Conservation (phyloP, 208 protist genomes). For the Trypanosoma conorhini region DNA sequence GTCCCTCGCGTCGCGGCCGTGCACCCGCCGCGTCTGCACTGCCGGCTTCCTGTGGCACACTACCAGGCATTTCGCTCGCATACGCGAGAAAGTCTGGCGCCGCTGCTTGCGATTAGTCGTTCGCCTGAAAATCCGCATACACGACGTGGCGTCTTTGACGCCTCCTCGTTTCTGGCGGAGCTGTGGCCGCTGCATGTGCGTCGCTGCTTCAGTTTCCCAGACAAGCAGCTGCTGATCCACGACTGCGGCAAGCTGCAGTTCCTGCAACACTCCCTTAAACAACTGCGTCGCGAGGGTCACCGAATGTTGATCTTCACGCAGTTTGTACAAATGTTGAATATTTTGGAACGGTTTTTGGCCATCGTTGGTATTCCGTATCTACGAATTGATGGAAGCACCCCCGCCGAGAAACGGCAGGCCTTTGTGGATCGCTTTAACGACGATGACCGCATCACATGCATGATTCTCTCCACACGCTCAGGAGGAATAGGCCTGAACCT, state of each 20-base stretch:
- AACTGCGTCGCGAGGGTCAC: slow-evolving; percentile 85
- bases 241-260: slow-evolving; percentile 98
- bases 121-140: neutral
- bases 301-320: slow-evolving; percentile 99
- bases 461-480: slow-evolving; percentile 97
- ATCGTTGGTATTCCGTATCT: slow-evolving; percentile 93
- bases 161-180: slow-evolving; percentile 50
- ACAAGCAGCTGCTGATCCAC: slow-evolving; percentile 95
- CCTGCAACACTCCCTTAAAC: slow-evolving; percentile 76
- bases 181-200: slow-evolving; percentile 75
- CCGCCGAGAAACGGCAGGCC: slow-evolving; percentile 87
- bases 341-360: slow-evolving; percentile 96
- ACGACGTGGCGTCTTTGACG: slow-evolving; percentile 48
- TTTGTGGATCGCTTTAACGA: slow-evolving; percentile 95
- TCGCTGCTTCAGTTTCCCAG: slow-evolving; percentile 92
- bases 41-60: slow-evolving; percentile 43
- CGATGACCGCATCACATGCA: slow-evolving; percentile 94
- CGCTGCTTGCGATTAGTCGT: slow-evolving; percentile 34
- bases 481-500: slow-evolving; percentile 99
- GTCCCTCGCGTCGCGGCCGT: slow-evolving; percentile 47
- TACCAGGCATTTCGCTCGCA: slow-evolving; percentile 29
- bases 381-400: slow-evolving; percentile 95
- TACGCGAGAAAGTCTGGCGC: slow-evolving; percentile 31
- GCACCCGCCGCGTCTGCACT: slow-evolving; percentile 46
- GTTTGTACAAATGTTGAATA: slow-evolving; percentile 97